These are phyloP conservation scores for Argentina anserina DNA, from an alignment of 306 rosid genomes.

Conservation along the genomic window DNA sequence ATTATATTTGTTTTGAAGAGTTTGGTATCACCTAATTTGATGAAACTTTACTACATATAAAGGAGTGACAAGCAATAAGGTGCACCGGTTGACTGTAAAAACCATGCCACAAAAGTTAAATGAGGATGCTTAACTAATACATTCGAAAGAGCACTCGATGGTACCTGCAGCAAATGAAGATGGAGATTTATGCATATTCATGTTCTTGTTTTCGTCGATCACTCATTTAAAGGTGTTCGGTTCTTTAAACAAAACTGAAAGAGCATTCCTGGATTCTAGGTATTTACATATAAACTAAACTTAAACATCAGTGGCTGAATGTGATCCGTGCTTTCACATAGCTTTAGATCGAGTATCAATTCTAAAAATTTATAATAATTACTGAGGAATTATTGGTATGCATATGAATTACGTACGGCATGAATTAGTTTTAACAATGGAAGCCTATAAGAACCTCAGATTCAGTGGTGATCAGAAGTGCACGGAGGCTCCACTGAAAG, in stretches of 20 bases:
- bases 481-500: background rate
- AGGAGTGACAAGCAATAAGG: too few species aligned
- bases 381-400: background rate
- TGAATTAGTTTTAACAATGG: too few species aligned
- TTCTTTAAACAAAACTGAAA: background rate
- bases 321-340: conserved; percentile 7
- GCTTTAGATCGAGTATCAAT: background rate
- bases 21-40: too few species aligned
- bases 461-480: background rate
- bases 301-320: background rate
- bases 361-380: background rate
- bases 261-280: background rate
- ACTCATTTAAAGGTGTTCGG: background rate
- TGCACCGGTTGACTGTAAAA: too few species aligned
- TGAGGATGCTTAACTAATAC: background rate
- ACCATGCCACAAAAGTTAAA: too few species aligned
- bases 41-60: too few species aligned
- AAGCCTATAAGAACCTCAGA: background rate
- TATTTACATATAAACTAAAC: background rate
- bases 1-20: too few species aligned
- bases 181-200: background rate
- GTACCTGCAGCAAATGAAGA: background rate
- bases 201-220: background rate
- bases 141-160: background rate
- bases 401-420: too few species aligned